phyloP scores from a whole-genome alignment of 2,329 filamentous ascomycete genomes.

The Diaporthe ilicicola region DNA sequence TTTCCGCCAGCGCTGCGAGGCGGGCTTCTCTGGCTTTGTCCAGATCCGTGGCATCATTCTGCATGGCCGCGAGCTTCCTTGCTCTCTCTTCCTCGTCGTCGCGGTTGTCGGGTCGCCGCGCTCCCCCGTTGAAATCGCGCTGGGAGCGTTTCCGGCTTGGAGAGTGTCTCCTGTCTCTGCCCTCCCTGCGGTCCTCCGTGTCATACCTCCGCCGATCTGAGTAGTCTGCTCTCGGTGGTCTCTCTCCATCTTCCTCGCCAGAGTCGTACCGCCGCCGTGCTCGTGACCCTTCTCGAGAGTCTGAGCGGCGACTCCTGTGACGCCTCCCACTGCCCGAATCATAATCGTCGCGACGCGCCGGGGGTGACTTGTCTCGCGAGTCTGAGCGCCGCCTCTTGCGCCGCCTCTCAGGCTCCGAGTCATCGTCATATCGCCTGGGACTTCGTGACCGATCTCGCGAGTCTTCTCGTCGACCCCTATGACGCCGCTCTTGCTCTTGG shows the following conservation, averaged over 20 bases:
- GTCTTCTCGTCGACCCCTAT: conserved; percentile 53
- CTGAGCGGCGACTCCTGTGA: conserved; percentile 53
- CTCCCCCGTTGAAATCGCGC: conserved; percentile 16
- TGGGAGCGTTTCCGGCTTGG: conserved; percentile 31
- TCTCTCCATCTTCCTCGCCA: conserved; percentile 40
- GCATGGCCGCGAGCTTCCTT: conserved; percentile 77
- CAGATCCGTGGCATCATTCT: conserved; percentile 73
- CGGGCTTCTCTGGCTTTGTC: conserved; percentile 75
- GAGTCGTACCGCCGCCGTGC: conserved; percentile 47
- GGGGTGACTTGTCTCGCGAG: conserved; percentile 53
- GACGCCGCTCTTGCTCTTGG: conserved; percentile 49
- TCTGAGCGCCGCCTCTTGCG: conserved; percentile 54
- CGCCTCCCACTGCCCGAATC: conserved; percentile 51
- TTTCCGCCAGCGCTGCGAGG: conserved; percentile 70
- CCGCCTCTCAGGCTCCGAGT: conserved; percentile 50
- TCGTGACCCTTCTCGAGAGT: conserved; percentile 52
- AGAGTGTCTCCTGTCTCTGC: conserved; percentile 13
- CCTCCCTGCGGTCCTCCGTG: conserved; percentile 10
- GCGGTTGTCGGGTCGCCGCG: conserved; percentile 31
- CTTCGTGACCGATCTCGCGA: conserved; percentile 55
- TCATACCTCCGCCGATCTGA: conserved; percentile 25
- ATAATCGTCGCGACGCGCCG: conserved; percentile 54
- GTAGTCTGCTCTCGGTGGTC: conserved; percentile 35
- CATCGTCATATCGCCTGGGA: conserved; percentile 47
- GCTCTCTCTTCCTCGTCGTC: conserved; percentile 65